These are phyloP conservation scores for Yamadazyma tumulicola DNA, from an alignment of 805 yeast genomes.

Conservation along the genomic window DNA sequence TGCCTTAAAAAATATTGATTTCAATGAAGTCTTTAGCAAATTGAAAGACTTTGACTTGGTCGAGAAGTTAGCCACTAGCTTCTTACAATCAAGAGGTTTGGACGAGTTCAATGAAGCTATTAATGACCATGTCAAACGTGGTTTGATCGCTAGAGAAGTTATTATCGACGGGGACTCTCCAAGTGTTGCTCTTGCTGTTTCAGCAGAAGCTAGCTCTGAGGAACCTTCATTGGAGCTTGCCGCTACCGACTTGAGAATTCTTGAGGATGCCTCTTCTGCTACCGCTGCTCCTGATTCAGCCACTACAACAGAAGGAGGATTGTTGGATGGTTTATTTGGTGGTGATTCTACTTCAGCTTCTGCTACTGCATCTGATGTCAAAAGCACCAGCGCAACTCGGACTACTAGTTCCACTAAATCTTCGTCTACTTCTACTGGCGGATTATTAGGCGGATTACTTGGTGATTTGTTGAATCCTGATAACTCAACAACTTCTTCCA, in stretches of 20 bases:
- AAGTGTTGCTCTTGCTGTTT: slow-evolving; percentile 4
- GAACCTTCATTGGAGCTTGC: background rate
- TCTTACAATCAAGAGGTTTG: slow-evolving; percentile 13
- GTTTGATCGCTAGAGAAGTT: slow-evolving; percentile 10
- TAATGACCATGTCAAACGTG: slow-evolving; percentile 13
- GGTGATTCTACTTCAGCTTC: slow-evolving; percentile 1
- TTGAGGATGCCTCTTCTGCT: slow-evolving; percentile 3
- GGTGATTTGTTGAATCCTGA: slow-evolving; percentile 8
- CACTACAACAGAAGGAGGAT: slow-evolving; percentile 8
- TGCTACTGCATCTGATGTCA: slow-evolving; percentile 7
- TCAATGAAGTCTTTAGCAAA: slow-evolving; percentile 17
- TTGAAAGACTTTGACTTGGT: slow-evolving; percentile 25
- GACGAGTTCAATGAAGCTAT: slow-evolving; percentile 14
- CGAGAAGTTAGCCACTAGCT: slow-evolving; percentile 8
- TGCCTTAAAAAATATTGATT: slow-evolving; percentile 21
- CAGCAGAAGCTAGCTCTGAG: no score
- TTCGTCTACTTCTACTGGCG: slow-evolving; percentile 11
- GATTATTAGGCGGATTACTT: slow-evolving; percentile 10
- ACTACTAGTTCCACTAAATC: slow-evolving; percentile 4
- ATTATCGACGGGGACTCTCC: background rate
- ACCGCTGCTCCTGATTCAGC: slow-evolving; percentile 8
- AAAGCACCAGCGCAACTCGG: background rate
- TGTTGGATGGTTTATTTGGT: slow-evolving; percentile 9
- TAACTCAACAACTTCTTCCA: slow-evolving; percentile 7
- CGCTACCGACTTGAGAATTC: no score